These are phyloP conservation scores for Penicillium steckii DNA, from an alignment of 495 filamentous ascomycete genomes.

Conservation along the genomic window DNA sequence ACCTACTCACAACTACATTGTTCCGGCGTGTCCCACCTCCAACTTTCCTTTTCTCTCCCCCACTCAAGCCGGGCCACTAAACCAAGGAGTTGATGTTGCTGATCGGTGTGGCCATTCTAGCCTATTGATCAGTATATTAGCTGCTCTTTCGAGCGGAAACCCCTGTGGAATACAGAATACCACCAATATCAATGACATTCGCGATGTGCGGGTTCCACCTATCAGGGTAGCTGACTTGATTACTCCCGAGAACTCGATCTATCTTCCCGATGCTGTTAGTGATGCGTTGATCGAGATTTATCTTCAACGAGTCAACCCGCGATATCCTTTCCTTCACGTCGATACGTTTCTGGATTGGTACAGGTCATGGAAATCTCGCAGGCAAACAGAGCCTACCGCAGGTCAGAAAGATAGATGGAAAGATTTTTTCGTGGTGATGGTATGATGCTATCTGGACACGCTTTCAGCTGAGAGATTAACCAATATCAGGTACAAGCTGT, in stretches of 20 bases:
- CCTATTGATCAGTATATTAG: slow-evolving; percentile 10
- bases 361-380: slow-evolving; percentile 12
- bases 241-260: neutral
- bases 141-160: slow-evolving; percentile 3
- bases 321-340: slow-evolving; percentile 22
- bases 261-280: neutral
- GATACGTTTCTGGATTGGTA: slow-evolving; percentile 21
- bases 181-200: neutral
- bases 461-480: neutral
- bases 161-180: neutral
- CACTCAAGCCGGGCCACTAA: neutral
- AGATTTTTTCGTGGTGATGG: slow-evolving; percentile 21
- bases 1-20: neutral
- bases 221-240: neutral
- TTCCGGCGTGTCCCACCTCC: neutral
- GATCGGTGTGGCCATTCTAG: slow-evolving; percentile 7
- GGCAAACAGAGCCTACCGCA: neutral
- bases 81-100: neutral
- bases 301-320: slow-evolving; percentile 21
- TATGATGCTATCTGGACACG: neutral
- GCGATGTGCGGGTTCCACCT: neutral
- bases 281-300: slow-evolving; percentile 16
- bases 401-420: slow-evolving; percentile 12
- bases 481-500: slow-evolving; percentile 16
- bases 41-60: neutral